Evolutionary conservation across 176 grass and related monocot species (phyloP).

Genomic region (Guadua angustifolia): DNA sequence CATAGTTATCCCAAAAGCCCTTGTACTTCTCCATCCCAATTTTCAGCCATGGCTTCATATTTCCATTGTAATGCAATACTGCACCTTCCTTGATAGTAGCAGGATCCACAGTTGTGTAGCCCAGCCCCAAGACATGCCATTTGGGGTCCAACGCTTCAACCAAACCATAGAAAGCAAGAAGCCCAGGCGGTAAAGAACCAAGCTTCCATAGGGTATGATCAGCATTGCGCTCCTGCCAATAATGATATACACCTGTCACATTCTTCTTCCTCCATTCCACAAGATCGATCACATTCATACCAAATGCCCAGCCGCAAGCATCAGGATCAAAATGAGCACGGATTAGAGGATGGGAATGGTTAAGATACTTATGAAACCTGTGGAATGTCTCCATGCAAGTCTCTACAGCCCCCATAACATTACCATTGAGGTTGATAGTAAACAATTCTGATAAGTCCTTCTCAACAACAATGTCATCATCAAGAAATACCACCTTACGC

Average conservation of each 20-base stretch:
- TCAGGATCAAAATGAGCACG: conserved; percentile 97
- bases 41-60: conserved; percentile 99
- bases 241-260: conserved; percentile 99
- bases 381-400: conserved; percentile 99
- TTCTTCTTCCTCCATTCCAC: conserved; percentile 90
- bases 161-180: conserved; percentile 94
- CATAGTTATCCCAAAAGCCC: conserved; percentile 93
- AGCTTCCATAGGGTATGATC: conserved; percentile 99
- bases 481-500: conserved; percentile 90
- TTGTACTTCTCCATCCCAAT: conserved; percentile 99
- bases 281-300: conserved; percentile 97
- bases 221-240: conserved; percentile 94
- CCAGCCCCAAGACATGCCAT: conserved; percentile 96
- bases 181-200: conserved; percentile 89
- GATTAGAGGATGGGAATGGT: conserved; percentile 93
- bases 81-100: conserved; percentile 81
- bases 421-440: conserved; percentile 80
- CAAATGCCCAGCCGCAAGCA: conserved; percentile 99
- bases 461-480: conserved; percentile 93
- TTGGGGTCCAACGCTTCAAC: conserved; percentile 83
- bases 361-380: conserved; percentile 98
- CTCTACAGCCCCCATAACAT: conserved; percentile 98
- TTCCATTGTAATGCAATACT: conserved; percentile 98
- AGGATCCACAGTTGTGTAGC: conserved; percentile 86
- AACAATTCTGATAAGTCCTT: conserved; percentile 86